phyloP scores from a whole-genome alignment of 179 eudicot species.

The Beta macrorhiza region DNA sequence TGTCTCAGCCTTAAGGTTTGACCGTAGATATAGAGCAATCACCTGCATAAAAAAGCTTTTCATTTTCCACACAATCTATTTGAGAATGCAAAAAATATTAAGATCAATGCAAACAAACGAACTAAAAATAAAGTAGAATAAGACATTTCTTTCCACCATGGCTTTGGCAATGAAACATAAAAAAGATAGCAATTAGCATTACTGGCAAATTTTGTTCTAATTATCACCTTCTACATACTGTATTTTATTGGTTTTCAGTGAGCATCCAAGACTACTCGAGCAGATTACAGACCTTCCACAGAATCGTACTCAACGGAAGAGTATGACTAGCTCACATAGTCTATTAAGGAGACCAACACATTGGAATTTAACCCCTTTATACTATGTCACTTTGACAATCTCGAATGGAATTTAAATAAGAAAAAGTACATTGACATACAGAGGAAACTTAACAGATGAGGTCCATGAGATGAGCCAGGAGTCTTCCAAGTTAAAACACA shows the following conservation, averaged over 20 bases:
- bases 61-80: conserved; percentile 21
- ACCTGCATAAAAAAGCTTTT: conserved; percentile 56
- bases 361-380: too few relatives aligned
- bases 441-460: too few relatives aligned
- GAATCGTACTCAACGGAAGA: not conserved
- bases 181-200: not conserved
- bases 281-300: not conserved
- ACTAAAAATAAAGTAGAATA: not conserved
- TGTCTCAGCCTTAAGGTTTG: conserved; percentile 49
- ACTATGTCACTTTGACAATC: too few relatives aligned
- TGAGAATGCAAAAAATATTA: not conserved
- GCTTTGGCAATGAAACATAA: not conserved
- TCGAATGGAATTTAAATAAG: too few relatives aligned
- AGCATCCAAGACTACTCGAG: not conserved
- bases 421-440: too few relatives aligned
- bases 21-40: conserved; percentile 70
- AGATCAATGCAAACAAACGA: conserved; percentile 8
- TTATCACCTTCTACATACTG: not conserved
- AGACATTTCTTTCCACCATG: not conserved
- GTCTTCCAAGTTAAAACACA: too few relatives aligned
- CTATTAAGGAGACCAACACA: not conserved
- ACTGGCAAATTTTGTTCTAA: not conserved
- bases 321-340: not conserved
- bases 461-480: too few relatives aligned
- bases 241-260: not conserved